Evolutionary conservation across 1,284 basidiomycete genomes (phyloP).

Genomic region (Cystobasidium pallidum): DNA sequence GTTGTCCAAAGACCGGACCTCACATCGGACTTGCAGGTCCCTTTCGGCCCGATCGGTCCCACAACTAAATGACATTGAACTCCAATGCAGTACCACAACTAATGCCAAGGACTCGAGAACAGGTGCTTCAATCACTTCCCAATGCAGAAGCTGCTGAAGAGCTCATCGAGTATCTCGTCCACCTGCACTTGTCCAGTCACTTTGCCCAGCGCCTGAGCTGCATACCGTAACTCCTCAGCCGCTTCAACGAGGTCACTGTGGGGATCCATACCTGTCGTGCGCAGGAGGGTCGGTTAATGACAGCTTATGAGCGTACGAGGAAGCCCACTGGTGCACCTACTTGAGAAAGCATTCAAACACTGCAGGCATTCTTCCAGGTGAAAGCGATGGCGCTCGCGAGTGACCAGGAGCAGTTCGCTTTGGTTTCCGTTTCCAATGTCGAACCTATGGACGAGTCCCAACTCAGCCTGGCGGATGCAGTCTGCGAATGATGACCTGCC

Average conservation of each 20-base stretch:
- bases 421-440: constrained; percentile 47
- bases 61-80: too few relatives aligned
- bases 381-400: constrained; percentile 74
- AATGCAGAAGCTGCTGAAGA: constrained; percentile 83
- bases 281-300: background rate
- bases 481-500: background rate
- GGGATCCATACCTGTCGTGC: constrained; percentile 22
- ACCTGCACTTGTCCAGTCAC: constrained; percentile 72
- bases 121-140: constrained; percentile 59
- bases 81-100: too few relatives aligned
- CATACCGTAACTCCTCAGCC: constrained; percentile 82
- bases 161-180: constrained; percentile 76
- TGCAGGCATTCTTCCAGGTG: constrained; percentile 69
- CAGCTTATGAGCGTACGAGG: too few relatives aligned
- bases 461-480: background rate
- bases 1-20: too few relatives aligned
- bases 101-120: too few relatives aligned
- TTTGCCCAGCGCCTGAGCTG: constrained; percentile 75
- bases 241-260: constrained; percentile 70
- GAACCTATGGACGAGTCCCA: constrained; percentile 41
- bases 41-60: too few relatives aligned
- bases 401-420: constrained; percentile 67
- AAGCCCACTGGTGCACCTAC: constrained; percentile 60
- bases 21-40: too few relatives aligned
- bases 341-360: constrained; percentile 70